A percentile compares a stretch with the other conserved stretches of the same genome.
Conservation (phyloP, 2,329 filamentous ascomycete genomes). For the Endoconidiophora laricicola region DNA sequence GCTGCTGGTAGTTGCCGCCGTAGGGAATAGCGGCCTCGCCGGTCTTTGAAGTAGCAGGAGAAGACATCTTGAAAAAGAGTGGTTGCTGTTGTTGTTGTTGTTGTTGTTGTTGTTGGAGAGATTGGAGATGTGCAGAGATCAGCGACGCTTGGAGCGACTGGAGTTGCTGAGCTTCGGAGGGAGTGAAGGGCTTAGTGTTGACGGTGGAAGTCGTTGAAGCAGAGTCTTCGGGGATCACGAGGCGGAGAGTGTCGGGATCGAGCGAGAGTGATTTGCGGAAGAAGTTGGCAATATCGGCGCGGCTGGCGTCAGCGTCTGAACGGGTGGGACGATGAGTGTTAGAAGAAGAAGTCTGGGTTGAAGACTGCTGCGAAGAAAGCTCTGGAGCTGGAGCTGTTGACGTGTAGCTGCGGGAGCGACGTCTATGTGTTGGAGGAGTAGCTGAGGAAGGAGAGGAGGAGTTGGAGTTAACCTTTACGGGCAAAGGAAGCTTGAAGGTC, state of each 20-base stretch:
- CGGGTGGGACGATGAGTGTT: conserved; percentile 1
- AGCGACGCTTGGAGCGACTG: conserved; percentile 8
- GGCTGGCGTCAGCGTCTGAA: conserved; percentile 5
- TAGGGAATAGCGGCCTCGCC: conserved; percentile 15
- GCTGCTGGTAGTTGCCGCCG: conserved; percentile 17
- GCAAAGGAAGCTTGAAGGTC: conserved; percentile 14
- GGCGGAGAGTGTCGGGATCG: conserved; percentile 31
- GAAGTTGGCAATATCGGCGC: conserved; percentile 5
- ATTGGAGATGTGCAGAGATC: conserved; percentile 8
- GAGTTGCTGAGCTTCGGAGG: conserved; percentile 3
- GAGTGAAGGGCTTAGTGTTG: conserved; percentile 1
- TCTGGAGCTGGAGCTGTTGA: not conserved
- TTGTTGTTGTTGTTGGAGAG: not conserved
- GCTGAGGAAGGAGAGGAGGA: conserved; percentile 10
- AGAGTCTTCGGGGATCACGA: conserved; percentile 7
- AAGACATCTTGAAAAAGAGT: conserved; percentile 12
- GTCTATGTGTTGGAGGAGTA: not conserved
- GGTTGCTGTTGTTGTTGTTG: conserved; percentile 12
- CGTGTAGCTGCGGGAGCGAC: conserved; percentile 9
- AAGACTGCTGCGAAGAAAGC: too few species aligned
- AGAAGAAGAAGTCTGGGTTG: conserved; percentile 2
- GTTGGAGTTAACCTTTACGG: conserved; percentile 12
- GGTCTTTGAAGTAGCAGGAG: conserved; percentile 18
- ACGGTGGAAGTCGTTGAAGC: not conserved
- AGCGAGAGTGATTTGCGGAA: conserved; percentile 13